These are phyloP conservation scores for Lolium multiflorum DNA, from an alignment of 176 grass and related monocot species.

Conservation along the genomic window DNA sequence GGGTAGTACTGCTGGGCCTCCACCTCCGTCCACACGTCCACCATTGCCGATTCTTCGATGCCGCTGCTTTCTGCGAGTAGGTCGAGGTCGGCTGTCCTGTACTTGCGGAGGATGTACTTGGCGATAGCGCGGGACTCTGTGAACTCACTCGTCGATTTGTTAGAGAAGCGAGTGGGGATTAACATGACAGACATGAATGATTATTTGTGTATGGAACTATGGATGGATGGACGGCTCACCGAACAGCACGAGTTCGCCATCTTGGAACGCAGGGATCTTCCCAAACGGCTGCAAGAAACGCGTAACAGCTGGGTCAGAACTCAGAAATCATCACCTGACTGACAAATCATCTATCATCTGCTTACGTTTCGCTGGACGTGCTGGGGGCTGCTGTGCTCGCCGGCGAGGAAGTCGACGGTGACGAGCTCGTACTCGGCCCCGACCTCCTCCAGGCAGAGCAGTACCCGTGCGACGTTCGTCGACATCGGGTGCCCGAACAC, in stretches of 20 bases:
- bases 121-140: slow-evolving; percentile 1
- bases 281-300: neutral
- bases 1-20: slow-evolving; percentile 5
- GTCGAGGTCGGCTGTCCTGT: neutral
- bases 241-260: slow-evolving; percentile 9
- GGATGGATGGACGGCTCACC: neutral
- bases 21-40: slow-evolving; percentile 21
- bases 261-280: neutral
- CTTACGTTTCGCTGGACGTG: neutral
- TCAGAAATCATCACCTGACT: neutral
- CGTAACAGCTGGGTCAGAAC: neutral
- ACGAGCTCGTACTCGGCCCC: slow-evolving; percentile 8
- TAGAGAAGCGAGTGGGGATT: neutral
- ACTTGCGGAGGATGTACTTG: slow-evolving; percentile 3
- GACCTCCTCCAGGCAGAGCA: slow-evolving; percentile 10
- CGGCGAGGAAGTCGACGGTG: slow-evolving; percentile 12
- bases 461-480: slow-evolving; percentile 7
- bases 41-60: neutral
- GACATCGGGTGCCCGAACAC: neutral
- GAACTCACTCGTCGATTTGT: neutral
- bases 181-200: neutral
- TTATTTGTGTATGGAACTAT: neutral
- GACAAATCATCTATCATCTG: neutral
- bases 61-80: neutral
- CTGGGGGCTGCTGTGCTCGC: neutral